Percentiles rank a stretch among this genome's conserved stretches.
phyloP scores from a whole-genome alignment of 495 filamentous ascomycete species.

The Penicillium arizonense region DNA sequence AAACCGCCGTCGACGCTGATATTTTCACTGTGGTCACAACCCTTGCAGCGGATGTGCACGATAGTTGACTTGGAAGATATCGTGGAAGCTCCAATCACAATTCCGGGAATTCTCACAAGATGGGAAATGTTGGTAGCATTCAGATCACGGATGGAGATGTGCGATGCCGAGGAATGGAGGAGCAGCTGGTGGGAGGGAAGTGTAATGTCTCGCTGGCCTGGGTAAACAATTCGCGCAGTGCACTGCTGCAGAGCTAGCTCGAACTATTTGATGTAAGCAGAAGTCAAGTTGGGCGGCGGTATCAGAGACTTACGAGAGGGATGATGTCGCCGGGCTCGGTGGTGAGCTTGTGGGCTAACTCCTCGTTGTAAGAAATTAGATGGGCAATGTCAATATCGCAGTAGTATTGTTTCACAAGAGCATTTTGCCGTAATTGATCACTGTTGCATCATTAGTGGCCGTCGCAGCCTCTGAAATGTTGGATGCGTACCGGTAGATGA shows the following conservation, averaged over 20 bases:
- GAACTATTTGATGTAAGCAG: constrained; percentile 61
- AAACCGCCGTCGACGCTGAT: constrained; percentile 80
- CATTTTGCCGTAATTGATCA: constrained; percentile 95
- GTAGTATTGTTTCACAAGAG: constrained; percentile 89
- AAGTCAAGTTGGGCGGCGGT: no score
- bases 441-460: constrained; percentile 38
- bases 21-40: constrained; percentile 72
- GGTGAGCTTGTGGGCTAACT: constrained; percentile 86
- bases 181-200: constrained; percentile 91
- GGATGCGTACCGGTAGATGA: constrained; percentile 78
- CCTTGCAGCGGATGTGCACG: constrained; percentile 84
- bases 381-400: constrained; percentile 98
- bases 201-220: constrained; percentile 64
- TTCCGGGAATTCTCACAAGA: constrained; percentile 93
- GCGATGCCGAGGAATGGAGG: constrained; percentile 85
- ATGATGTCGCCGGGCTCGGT: constrained; percentile 92
- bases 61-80: constrained; percentile 92
- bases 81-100: constrained; percentile 95
- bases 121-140: constrained; percentile 91
- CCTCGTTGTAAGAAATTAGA: constrained; percentile 94
- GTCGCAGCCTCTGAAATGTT: not conserved
- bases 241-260: constrained; percentile 87
- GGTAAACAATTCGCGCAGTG: constrained; percentile 85
- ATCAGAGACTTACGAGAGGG: constrained; percentile 63
- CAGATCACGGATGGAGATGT: constrained; percentile 90